Base-by-base conservation (phyloP, 768 basidiomycete genomes). In the Coprinopsis sp. region DNA sequence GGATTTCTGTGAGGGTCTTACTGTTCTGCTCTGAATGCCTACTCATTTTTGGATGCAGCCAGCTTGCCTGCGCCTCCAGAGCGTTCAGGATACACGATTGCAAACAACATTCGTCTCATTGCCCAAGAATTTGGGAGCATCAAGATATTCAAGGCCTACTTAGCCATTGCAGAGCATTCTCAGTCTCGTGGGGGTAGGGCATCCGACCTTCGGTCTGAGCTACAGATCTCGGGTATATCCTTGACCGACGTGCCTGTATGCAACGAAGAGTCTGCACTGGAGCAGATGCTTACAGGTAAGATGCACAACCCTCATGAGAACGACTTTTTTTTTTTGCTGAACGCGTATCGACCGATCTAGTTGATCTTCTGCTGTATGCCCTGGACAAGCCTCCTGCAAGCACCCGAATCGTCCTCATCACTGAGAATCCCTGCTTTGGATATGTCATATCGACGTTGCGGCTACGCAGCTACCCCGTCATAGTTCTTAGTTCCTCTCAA, bases 341-440 rank as follows among this genome's bases (percentile, higher is more conserved):
- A 25, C 21, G 22, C 42, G 27, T 25, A 13, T 6, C 23, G 24
- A n/a, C 14, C 34, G 23, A 14, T 24, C 12, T 16, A 63, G 60
- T 57, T 33, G 58, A 62, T 38, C 54, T 63, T 56, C 54, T 59
- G 24, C 21, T 54, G 12, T 52, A 66, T 52, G 69, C 67, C 12
- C 61, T 73, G 37, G 78, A 79, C 52, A 71, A 68, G 46, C 64
- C 70, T 7, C 57, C 68, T 4, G 70, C 71, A 6, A 61, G 70
- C 4, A 75, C 72, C 21, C 63, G 77, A 25, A 46, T 78, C 28
- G 58, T 80, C 12, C 42, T 49, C 16, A 74, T 79, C 37, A 66
- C 74, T 6, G 69, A 69, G 0, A 73, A 78, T 53, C 57, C 66
- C 11, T 70, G 72, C 49, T 70, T 72, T 44, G 64, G 70, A 0